Base-by-base conservation (phyloP, 345 rosid genomes). In the Boechera retrofracta region DNA sequence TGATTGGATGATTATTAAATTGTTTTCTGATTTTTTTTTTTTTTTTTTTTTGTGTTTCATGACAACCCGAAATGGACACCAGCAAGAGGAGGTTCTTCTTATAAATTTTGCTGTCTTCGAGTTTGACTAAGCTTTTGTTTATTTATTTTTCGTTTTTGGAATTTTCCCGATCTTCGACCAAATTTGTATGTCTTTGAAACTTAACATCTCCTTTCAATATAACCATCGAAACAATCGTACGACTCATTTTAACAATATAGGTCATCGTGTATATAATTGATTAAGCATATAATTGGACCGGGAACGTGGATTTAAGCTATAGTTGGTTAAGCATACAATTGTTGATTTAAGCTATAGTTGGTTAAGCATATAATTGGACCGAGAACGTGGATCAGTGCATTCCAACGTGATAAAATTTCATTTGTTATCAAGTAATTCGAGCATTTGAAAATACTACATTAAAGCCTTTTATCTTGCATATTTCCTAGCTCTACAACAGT, bases 31-130 rank as follows among this genome's bases (percentile, higher is more conserved):
- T 53, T 59, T 52, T 51, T 12, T 16, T 16, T 16, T 16, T 16
- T 16, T 5, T 45, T 2, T 12, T 13, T 45, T 5, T 13, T 39
- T 10, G 45, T 63, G 45, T 77, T 31, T 38, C 36, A 67, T 75
- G 31, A 28, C 80, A 90, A 98, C 88, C 96, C 57, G 96, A 92
- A 77, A 92, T 95, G 99, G 97, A 91, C 77, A 92, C 97, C 5
- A 95, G 96, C 87, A 79, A 94, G 66, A 88, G 99, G 77, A 89
- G 99, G 75, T 95, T 95, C 84, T 95, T 95, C 89, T 74, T 95
- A 74, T 92, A 85, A 88, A 1, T 26, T 18, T 7, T 64, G 67
- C 9, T 4, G n/a, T 62, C 75, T 42, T 69, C 7, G 3, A 24
- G 47, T 52, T 62, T 42, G 29, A 32, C 62, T 5, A 9, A 35